Evolutionary conservation across 1,284 basidiomycete species (phyloP).

Genomic region (Schizopora paradoxa): DNA sequence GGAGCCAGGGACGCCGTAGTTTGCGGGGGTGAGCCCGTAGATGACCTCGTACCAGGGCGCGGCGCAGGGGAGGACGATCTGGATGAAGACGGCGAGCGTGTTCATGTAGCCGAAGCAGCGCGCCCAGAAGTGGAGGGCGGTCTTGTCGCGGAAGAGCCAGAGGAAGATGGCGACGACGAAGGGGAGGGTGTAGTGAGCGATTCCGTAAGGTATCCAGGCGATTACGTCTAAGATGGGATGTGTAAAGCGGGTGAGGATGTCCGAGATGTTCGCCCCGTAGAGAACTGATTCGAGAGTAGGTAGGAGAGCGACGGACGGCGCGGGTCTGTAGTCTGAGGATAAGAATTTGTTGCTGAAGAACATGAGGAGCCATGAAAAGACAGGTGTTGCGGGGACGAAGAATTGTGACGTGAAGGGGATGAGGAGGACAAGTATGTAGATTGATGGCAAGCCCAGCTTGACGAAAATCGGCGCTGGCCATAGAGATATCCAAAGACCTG

Average conservation of each 20-base stretch:
- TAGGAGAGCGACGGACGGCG: constrained; percentile 87
- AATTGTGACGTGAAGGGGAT: constrained; percentile 91
- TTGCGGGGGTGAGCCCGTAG: constrained; percentile 91
- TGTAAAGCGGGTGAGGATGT: constrained; percentile 91
- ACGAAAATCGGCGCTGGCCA: constrained; percentile 73
- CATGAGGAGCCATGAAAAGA: constrained; percentile 80
- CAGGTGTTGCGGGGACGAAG: constrained; percentile 83
- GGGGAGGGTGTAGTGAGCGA: constrained; percentile 84
- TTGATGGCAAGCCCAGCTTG: constrained; percentile 77
- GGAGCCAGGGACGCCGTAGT: constrained; percentile 89
- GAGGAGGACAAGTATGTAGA: constrained; percentile 66
- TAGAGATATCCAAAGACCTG: constrained; percentile 71
- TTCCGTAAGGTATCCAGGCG: constrained; percentile 95
- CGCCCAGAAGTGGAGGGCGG: constrained; percentile 82
- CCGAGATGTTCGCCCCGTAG: constrained; percentile 96
- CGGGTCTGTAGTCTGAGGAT: constrained; percentile 67
- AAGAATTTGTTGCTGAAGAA: constrained; percentile 89
- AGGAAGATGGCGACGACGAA: constrained; percentile 75
- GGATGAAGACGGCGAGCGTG: constrained; percentile 82
- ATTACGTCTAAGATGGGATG: constrained; percentile 88
- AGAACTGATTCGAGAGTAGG: constrained; percentile 93
- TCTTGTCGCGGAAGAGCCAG: constrained; percentile 77
- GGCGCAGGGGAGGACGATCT: constrained; percentile 89
- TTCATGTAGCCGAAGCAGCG: constrained; percentile 94
- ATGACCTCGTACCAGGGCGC: constrained; percentile 99